Evolutionary conservation across 148 eudicot species (phyloP).

Genomic region (Hydrangea macrophylla): DNA sequence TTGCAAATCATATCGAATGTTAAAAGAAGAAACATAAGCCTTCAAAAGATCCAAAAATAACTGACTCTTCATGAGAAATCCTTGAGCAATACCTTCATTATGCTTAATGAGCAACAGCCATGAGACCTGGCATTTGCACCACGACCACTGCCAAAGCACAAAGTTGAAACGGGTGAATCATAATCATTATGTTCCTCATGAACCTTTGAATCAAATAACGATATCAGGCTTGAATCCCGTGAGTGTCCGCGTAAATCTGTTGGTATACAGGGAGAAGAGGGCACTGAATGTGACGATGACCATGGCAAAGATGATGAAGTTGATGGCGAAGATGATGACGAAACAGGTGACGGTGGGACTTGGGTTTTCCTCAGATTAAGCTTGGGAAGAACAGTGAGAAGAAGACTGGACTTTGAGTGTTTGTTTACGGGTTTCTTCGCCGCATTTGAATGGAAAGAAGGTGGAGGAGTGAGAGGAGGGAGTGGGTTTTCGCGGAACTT

Average conservation of each 20-base stretch:
- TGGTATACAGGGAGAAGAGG: slow-evolving; percentile 10
- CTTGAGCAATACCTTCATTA: slow-evolving; percentile 11
- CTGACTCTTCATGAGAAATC: slow-evolving; percentile 2
- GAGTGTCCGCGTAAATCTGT: not conserved
- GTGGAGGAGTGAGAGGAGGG: slow-evolving; percentile 53
- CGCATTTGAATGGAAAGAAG: slow-evolving; percentile 25
- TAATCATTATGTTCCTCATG: slow-evolving; percentile 3
- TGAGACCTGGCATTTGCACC: slow-evolving; percentile 12
- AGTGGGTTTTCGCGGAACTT: slow-evolving; percentile 20
- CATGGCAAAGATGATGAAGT: slow-evolving; percentile 12
- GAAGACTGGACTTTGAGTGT: slow-evolving; percentile 16
- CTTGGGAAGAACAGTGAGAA: slow-evolving; percentile 19
- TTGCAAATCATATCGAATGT: not conserved
- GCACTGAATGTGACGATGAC: slow-evolving; percentile 18
- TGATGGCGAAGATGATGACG: slow-evolving; percentile 25
- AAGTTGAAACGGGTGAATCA: slow-evolving; percentile 28
- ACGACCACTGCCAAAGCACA: slow-evolving; percentile 26
- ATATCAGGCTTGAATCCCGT: not conserved
- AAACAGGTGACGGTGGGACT: slow-evolving; percentile 10
- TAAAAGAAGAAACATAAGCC: not conserved
- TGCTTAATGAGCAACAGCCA: slow-evolving; percentile 9
- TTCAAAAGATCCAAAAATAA: not conserved
- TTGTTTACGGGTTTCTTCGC: slow-evolving; percentile 1
- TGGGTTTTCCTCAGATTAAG: slow-evolving; percentile 19
- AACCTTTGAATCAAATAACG: slow-evolving; percentile 8